Conservation (phyloP, 1,284 basidiomycete species). For the Ceratobasidium sp. region DNA sequence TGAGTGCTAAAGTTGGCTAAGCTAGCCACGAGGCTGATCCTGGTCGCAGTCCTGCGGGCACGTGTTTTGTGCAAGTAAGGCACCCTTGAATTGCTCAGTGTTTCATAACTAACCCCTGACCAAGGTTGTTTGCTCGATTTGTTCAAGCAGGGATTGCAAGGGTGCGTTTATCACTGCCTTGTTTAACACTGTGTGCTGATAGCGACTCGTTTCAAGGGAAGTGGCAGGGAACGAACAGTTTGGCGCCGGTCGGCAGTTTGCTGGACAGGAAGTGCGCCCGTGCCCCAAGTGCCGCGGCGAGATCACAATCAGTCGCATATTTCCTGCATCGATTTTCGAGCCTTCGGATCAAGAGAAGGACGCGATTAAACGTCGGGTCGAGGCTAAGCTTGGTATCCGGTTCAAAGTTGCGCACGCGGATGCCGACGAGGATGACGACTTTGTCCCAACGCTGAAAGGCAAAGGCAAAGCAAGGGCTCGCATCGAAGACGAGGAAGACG, state of each 20-base stretch:
- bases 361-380: slow-evolving; percentile 34
- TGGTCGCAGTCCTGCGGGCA: slow-evolving; percentile 56
- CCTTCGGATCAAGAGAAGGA: slow-evolving; percentile 57
- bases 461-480: slow-evolving; percentile 48
- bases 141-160: slow-evolving; percentile 52
- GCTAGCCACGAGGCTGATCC: neutral
- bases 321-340: slow-evolving; percentile 63
- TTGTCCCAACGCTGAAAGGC: slow-evolving; percentile 31
- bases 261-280: slow-evolving; percentile 55
- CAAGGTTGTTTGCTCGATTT: slow-evolving; percentile 64
- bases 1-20: slow-evolving; percentile 19
- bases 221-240: slow-evolving; percentile 62
- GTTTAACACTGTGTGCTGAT: slow-evolving; percentile 59
- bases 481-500: slow-evolving; percentile 11
- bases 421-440: slow-evolving; percentile 33
- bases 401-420: slow-evolving; percentile 1
- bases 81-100: neutral
- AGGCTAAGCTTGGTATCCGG: neutral
- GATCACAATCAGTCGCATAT: slow-evolving; percentile 56
- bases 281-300: slow-evolving; percentile 61
- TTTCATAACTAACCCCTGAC: neutral
- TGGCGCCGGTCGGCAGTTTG: slow-evolving; percentile 1
- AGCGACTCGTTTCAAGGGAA: slow-evolving; percentile 44
- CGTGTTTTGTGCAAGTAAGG: slow-evolving; percentile 56
- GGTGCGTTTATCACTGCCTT: slow-evolving; percentile 17